phyloP scores from a whole-genome alignment of 257 asterid species.

The Datura wrightii region DNA sequence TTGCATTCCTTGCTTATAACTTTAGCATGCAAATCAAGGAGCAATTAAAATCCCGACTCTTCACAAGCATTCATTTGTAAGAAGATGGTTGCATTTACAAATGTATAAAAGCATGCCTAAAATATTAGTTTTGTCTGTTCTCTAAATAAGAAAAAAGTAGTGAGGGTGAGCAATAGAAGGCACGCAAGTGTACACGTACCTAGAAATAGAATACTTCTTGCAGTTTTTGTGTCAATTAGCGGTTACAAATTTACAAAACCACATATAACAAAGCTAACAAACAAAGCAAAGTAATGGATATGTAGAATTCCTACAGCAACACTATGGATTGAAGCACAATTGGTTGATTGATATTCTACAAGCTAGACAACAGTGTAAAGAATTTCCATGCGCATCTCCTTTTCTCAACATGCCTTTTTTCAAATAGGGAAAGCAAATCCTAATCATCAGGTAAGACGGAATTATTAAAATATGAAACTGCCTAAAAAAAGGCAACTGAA shows the following conservation, averaged over 20 bases:
- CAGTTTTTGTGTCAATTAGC: neutral
- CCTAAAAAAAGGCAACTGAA: neutral
- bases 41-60: neutral
- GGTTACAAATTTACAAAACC: slow-evolving; percentile 13
- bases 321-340: neutral
- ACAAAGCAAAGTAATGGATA: neutral
- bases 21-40: slow-evolving; percentile 6
- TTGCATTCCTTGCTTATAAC: neutral
- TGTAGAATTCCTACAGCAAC: neutral
- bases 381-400: slow-evolving; percentile 14
- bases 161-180: slow-evolving; percentile 6
- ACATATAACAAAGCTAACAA: neutral
- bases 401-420: neutral
- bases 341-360: neutral
- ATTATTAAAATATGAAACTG: no score
- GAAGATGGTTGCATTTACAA: neutral
- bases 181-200: neutral
- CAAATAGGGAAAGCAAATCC: no score
- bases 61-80: neutral
- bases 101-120: neutral
- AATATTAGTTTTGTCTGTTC: neutral
- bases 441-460: no score
- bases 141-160: neutral
- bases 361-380: slow-evolving; percentile 8
- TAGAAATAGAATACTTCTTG: neutral